These are phyloP conservation scores for Spiraea crenata DNA, from an alignment of 331 rosid species.

Conservation along the genomic window DNA sequence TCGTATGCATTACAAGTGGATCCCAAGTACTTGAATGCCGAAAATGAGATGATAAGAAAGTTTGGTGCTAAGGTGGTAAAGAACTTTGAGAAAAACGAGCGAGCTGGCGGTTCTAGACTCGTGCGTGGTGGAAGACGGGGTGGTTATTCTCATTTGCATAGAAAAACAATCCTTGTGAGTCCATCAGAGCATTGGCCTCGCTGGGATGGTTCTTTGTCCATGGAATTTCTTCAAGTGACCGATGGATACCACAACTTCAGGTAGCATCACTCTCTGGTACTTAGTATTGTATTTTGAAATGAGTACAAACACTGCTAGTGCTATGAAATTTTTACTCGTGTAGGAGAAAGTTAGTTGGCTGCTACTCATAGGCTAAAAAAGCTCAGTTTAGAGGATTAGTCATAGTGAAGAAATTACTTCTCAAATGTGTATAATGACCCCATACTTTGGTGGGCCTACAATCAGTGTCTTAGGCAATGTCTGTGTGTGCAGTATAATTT, in stretches of 20 bases:
- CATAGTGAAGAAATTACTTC: not conserved
- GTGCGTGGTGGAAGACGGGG: slow-evolving; percentile 72
- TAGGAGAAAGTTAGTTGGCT: not conserved
- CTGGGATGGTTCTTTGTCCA: slow-evolving; percentile 86
- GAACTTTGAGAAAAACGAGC: slow-evolving; percentile 74
- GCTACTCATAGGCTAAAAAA: slow-evolving; percentile 2
- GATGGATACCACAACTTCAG: slow-evolving; percentile 70
- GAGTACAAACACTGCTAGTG: not conserved
- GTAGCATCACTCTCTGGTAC: slow-evolving; percentile 38
- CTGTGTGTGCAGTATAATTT: not conserved
- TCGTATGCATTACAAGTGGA: slow-evolving; percentile 51
- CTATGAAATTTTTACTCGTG: not conserved
- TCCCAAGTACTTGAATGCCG: slow-evolving; percentile 84
- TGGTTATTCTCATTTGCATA: slow-evolving; percentile 51
- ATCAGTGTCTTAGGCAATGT: not conserved
- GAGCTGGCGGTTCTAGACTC: slow-evolving; percentile 78
- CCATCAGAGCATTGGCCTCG: slow-evolving; percentile 84
- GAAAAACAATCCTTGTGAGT: slow-evolving; percentile 75
- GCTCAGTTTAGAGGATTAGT: not conserved
- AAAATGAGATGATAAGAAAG: slow-evolving; percentile 81
- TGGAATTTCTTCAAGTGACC: slow-evolving; percentile 64
- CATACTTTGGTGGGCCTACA: not conserved
- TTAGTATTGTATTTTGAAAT: slow-evolving; percentile 6
- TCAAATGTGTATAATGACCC: not conserved
- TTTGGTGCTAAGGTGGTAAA: slow-evolving; percentile 96